Evolutionary conservation across 108 stramenopile species (phyloP).

Genomic region (Hondaea fermentalgiana): DNA sequence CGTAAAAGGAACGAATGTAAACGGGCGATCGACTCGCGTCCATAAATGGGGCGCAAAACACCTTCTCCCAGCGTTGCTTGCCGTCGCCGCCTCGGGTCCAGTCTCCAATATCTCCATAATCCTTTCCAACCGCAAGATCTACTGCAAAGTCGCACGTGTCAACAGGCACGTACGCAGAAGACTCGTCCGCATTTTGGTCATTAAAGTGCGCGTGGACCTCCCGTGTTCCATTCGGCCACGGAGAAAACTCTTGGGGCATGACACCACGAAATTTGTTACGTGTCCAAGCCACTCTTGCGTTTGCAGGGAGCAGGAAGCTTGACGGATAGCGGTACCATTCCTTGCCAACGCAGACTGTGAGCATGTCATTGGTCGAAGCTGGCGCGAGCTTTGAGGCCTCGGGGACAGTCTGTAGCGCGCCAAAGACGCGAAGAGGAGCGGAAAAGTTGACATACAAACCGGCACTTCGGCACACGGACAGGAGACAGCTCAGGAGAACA

Average conservation of each 20-base stretch:
- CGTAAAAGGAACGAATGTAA: neutral
- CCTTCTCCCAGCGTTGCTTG: neutral
- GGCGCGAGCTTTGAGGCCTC: too few species aligned
- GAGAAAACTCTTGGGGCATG: neutral
- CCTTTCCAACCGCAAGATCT: conserved; percentile 29
- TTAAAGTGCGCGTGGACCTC: neutral
- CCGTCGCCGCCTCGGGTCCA: neutral
- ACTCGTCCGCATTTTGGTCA: neutral
- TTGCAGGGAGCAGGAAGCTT: conserved; percentile 66
- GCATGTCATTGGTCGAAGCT: too few species aligned
- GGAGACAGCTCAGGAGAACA: neutral
- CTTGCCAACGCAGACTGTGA: conserved; percentile 58
- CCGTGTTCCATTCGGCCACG: neutral
- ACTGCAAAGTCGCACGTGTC: conserved; percentile 63
- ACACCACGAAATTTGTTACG: neutral
- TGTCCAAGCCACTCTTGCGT: neutral
- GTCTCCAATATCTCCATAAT: neutral
- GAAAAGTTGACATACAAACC: neutral
- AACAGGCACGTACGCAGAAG: conserved; percentile 47
- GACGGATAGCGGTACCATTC: conserved; percentile 96
- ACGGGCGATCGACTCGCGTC: neutral
- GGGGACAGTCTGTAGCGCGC: neutral
- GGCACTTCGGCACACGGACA: neutral
- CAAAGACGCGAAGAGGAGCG: neutral
- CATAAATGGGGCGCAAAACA: neutral